Evolutionary conservation across 208 protist species (phyloP), one percentile per base, ranked within the genome.

Genomic region (Naegleria fowleri): DNA sequence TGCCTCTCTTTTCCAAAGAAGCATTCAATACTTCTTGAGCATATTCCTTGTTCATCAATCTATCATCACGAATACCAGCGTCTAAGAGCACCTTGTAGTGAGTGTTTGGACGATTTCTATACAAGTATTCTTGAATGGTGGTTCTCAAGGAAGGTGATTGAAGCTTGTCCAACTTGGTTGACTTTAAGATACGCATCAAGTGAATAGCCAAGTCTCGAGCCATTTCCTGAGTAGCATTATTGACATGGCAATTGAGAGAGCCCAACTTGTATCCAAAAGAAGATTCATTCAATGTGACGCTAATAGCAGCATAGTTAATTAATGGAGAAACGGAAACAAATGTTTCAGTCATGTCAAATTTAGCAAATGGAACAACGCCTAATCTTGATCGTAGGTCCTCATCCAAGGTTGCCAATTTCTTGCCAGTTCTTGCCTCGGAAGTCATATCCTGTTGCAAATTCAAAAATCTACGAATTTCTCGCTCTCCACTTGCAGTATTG

Each of bases 381-480:
- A 88, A 40, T 88, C 85, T 88, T 7, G n/a, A 38, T 25, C n/a
- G n/a, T 19, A 88, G 58, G 33, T 88, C 85, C 11, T 58, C 43
- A 6, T 88, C n/a, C 41, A 88, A 39, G 19, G 39, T 22, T 38
- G 43, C 7, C 41, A 88, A 88, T 13, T 48, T 48, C 7, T 19
- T 88, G 1, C 43, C 43, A 38, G 19, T 33, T 39, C 39, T 36
- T 15, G 43, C 85, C 38, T 88, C 85, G 29, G 7, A 5, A 58
- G 85, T 88, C 85, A 58, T 58, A 38, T 88, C 85, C 19, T 88
- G 85, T 88, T 88, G 85, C 11, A 88, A 38, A 58, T 58, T 88
- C 11, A 88, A 38, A 36, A 43, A 29, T 88, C 85, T 88, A 40
- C 85, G 19, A 88, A 88, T 88, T 58, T 88, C 85, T 58, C 43